Conservation (phyloP, 2,329 filamentous ascomycete genomes). For the Thelonectria rubi region DNA sequence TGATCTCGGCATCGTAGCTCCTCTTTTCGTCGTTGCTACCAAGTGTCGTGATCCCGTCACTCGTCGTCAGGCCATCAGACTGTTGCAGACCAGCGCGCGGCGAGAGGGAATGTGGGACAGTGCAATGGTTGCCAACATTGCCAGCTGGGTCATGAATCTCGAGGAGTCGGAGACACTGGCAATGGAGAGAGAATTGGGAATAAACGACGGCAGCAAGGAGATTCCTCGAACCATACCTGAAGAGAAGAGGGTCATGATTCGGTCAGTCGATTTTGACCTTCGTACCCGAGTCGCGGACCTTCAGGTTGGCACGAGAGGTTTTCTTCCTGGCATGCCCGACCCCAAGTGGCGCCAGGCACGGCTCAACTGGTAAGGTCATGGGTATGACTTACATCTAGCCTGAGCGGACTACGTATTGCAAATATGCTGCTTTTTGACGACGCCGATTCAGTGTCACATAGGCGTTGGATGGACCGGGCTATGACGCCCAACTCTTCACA, state of each 20-base stretch:
- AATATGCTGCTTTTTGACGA: not conserved
- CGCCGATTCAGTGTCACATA: no score
- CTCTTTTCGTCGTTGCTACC: constrained; percentile 71
- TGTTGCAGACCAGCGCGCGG: constrained; percentile 67
- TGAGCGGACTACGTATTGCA: not conserved
- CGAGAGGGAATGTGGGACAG: constrained; percentile 77
- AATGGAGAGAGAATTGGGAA: constrained; percentile 27
- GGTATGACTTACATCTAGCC: not conserved
- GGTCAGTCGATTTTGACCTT: constrained; percentile 65
- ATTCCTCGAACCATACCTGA: constrained; percentile 54
- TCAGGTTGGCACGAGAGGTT: constrained; percentile 62
- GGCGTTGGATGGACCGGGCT: no score
- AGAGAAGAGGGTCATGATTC: constrained; percentile 64
- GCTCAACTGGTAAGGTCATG: constrained; percentile 56
- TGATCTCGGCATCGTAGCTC: constrained; percentile 70
- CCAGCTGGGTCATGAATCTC: constrained; percentile 63
- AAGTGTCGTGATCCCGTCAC: constrained; percentile 68
- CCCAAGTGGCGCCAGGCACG: constrained; percentile 56
- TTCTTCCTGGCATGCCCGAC: constrained; percentile 58
- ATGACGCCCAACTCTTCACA: no score
- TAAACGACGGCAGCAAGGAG: constrained; percentile 20
- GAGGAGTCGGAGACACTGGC: constrained; percentile 59
- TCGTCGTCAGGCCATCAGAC: constrained; percentile 67
- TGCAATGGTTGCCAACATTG: constrained; percentile 64
- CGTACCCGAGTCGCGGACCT: constrained; percentile 59